These are phyloP conservation scores for Silene uniflora DNA, from an alignment of 148 eudicot species.

Conservation along the genomic window DNA sequence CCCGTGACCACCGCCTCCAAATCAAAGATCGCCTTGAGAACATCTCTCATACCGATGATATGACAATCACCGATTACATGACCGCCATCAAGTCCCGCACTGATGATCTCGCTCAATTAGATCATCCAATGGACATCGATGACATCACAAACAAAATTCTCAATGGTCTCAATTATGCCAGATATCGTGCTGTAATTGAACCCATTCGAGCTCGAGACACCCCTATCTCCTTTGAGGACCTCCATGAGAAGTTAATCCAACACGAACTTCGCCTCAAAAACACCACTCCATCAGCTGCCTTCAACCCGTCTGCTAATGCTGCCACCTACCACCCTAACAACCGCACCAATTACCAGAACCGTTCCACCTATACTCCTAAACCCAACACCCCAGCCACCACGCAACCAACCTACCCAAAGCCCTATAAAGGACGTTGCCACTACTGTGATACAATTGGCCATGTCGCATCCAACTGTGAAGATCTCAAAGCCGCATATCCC, in stretches of 20 bases:
- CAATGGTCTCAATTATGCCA: not conserved
- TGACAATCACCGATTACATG: not conserved
- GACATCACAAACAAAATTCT: not conserved
- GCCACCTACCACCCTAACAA: not conserved
- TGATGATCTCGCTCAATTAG: slow-evolving; percentile 4
- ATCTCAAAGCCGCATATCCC: not conserved
- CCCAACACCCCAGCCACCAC: too few species aligned
- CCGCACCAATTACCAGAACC: not conserved
- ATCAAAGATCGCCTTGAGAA: not conserved
- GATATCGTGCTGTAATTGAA: not conserved
- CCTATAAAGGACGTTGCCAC: not conserved
- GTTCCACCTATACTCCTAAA: not conserved
- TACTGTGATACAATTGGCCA: not conserved
- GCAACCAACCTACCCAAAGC: not conserved
- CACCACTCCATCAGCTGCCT: not conserved
- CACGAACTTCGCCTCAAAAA: not conserved
- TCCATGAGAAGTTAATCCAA: not conserved
- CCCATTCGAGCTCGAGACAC: not conserved
- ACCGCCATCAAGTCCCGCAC: not conserved
- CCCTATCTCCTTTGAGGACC: not conserved
- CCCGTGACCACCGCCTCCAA: slow-evolving; percentile 1
- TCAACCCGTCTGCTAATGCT: not conserved
- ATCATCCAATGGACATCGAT: not conserved
- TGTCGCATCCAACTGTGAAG: not conserved
- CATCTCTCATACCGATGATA: not conserved